Evolutionary conservation across 108 stramenopile genomes (phyloP).

Genomic region (Epipyxis sp.): DNA sequence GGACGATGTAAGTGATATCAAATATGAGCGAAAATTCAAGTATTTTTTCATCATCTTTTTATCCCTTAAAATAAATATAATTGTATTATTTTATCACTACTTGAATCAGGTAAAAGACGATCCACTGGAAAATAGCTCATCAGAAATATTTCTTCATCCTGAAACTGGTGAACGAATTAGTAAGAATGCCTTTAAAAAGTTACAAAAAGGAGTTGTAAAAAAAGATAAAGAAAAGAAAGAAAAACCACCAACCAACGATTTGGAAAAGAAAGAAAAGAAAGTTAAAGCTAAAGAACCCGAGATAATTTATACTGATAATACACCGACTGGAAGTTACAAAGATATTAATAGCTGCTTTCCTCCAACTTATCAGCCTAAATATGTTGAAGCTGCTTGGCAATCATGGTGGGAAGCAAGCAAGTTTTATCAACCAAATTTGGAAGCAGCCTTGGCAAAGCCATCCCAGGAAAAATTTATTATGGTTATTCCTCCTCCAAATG

Average conservation of each 20-base stretch:
- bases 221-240: conserved; percentile 37
- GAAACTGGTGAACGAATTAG: conserved; percentile 20
- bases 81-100: too few relatives aligned
- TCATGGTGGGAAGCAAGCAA: conserved; percentile 82
- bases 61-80: too few relatives aligned
- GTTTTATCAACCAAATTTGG: conserved; percentile 30
- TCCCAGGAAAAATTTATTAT: conserved; percentile 89
- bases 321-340: conserved; percentile 47
- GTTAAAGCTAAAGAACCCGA: conserved; percentile 10
- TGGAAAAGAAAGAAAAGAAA: conserved; percentile 31
- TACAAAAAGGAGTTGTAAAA: conserved; percentile 25
- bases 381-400: conserved; percentile 97
- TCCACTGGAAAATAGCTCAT: background rate
- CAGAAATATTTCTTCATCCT: background rate
- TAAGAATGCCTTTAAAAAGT: conserved; percentile 19
- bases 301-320: conserved; percentile 28
- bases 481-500: conserved; percentile 99
- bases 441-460: conserved; percentile 57
- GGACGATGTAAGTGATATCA: too few relatives aligned
- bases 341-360: conserved; percentile 63
- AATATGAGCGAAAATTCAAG: too few relatives aligned
- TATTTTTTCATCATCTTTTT: too few relatives aligned
- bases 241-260: background rate
- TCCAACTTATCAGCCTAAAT: conserved; percentile 83
- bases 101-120: too few relatives aligned